Conservation (phyloP, 2,329 filamentous ascomycete species). For the Phialophora expanda region DNA sequence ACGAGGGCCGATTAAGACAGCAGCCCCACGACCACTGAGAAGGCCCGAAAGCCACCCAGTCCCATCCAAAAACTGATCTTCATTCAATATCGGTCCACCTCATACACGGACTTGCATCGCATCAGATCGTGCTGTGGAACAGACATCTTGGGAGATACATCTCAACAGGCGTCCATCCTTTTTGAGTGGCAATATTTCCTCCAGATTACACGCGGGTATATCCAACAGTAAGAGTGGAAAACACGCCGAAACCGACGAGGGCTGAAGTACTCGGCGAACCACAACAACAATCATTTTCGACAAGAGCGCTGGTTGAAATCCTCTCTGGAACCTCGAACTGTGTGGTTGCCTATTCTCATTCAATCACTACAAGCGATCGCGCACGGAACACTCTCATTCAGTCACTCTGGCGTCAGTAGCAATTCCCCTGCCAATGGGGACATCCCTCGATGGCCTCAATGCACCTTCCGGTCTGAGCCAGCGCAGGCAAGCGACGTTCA, state of each 20-base stretch:
- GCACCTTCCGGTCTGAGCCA: slow-evolving; percentile 70
- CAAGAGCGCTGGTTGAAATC: neutral
- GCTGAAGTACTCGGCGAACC: neutral
- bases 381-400: slow-evolving; percentile 39
- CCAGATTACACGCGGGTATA: neutral
- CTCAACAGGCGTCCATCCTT: neutral
- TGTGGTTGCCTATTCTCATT: neutral
- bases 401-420: slow-evolving; percentile 68
- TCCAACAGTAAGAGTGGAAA: neutral
- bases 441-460: slow-evolving; percentile 65
- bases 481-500: slow-evolving; percentile 71
- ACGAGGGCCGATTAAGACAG: slow-evolving; percentile 9
- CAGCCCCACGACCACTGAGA: slow-evolving; percentile 31
- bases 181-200: neutral
- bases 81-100: slow-evolving; percentile 23
- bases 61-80: slow-evolving; percentile 26
- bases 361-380: slow-evolving; percentile 19
- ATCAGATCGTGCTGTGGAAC: neutral
- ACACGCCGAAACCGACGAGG: neutral
- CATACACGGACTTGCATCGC: neutral
- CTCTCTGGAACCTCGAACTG: neutral
- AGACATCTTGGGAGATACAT: neutral
- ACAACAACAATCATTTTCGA: neutral
- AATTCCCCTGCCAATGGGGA: slow-evolving; percentile 66
- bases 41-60: slow-evolving; percentile 16